phyloP scores from a whole-genome alignment of 345 rosid genomes.

The Syzygium oleosum region DNA sequence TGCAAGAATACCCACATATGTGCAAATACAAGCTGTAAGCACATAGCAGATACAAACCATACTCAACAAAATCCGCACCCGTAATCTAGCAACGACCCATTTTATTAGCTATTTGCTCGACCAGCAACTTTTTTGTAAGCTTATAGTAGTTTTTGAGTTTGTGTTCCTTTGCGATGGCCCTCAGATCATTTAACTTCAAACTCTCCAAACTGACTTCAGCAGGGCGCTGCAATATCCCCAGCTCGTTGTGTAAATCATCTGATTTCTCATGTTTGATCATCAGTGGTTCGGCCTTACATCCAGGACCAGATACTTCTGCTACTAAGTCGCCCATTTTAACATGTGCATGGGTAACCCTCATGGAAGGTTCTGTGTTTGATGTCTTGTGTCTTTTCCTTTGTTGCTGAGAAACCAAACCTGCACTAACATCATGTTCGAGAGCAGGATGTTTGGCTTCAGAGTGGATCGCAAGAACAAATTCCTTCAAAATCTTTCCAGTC shows the following conservation, averaged over 20 bases:
- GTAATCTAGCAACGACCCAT: constrained; percentile 5
- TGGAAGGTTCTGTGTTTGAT: background rate
- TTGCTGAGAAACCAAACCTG: constrained; percentile 1
- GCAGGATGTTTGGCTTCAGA: constrained; percentile 8
- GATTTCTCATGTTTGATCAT: background rate
- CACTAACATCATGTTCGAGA: constrained; percentile 1
- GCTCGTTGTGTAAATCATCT: background rate
- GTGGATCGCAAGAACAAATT: constrained; percentile 3
- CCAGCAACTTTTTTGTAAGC: constrained; percentile 38
- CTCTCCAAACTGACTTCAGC: constrained; percentile 20
- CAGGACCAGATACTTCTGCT: background rate
- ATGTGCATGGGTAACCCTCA: background rate
- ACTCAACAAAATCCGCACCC: background rate
- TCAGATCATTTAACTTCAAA: constrained; percentile 38
- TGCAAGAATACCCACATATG: background rate
- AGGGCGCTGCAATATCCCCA: background rate
- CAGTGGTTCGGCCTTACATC: background rate
- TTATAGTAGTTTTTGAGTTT: constrained; percentile 32
- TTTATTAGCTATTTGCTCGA: constrained; percentile 19
- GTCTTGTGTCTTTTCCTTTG: constrained; percentile 1
- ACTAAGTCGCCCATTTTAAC: background rate
- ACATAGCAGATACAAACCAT: background rate
- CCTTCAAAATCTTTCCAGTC: constrained; percentile 17
- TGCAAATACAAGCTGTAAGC: background rate
- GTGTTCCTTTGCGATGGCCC: constrained; percentile 38